Conservation (phyloP, 2,329 filamentous ascomycete species). For the Tolypocladium tropicale region DNA sequence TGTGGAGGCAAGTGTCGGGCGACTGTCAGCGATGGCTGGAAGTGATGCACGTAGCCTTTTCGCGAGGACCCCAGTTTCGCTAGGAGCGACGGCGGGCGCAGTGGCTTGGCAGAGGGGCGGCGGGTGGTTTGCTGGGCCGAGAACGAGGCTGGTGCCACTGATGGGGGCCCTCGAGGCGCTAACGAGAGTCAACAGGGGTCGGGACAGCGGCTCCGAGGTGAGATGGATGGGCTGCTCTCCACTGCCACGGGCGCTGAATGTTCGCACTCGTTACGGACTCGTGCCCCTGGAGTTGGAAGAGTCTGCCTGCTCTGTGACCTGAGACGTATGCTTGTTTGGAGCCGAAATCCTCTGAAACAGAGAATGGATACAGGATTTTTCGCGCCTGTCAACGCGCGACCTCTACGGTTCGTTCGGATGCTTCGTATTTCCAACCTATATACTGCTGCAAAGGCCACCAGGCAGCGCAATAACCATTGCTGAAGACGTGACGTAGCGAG, state of each 20-base stretch:
- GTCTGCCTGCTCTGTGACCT: no score
- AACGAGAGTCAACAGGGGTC: neutral
- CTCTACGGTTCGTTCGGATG: neutral
- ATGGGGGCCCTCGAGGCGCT: neutral
- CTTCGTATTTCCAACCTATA: neutral
- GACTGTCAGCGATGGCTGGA: slow-evolving; percentile 13
- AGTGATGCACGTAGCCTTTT: slow-evolving; percentile 21
- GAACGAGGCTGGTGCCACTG: neutral
- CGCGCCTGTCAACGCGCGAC: neutral
- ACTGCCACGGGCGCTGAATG: neutral
- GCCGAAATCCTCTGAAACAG: neutral
- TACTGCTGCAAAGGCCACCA: neutral
- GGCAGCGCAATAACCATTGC: neutral
- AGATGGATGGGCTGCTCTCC: neutral
- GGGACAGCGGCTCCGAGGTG: neutral
- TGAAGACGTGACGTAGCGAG: slow-evolving; percentile 1
- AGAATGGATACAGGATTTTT: neutral
- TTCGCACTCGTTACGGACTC: neutral
- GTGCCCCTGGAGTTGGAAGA: no score
- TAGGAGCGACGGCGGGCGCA: slow-evolving; percentile 5
- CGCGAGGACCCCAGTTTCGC: neutral
- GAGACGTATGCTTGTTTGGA: neutral
- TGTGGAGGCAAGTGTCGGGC: slow-evolving; percentile 7
- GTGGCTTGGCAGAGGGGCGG: slow-evolving; percentile 3
- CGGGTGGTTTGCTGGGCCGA: neutral